phyloP scores from a whole-genome alignment of 164 flowering plant species.

The Sedum album region DNA sequence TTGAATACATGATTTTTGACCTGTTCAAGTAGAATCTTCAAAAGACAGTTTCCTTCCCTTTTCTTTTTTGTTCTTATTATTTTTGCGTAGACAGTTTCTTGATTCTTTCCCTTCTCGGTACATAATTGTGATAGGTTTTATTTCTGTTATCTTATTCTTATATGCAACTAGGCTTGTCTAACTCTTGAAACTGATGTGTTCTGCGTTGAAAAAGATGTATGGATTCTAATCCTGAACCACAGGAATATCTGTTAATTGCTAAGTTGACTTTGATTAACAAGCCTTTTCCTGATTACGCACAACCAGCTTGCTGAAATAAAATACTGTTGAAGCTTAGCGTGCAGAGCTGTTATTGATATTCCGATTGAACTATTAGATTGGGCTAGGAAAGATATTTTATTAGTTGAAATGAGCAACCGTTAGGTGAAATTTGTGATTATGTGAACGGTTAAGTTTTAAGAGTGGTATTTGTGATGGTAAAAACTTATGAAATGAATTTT shows the following conservation, averaged over 20 bases:
- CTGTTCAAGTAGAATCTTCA: neutral
- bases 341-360: too few species aligned
- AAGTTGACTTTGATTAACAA: neutral
- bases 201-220: neutral
- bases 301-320: neutral
- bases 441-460: neutral
- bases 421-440: too few species aligned
- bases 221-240: neutral
- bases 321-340: neutral
- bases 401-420: neutral
- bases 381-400: neutral
- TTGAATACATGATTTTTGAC: too few species aligned
- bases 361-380: neutral
- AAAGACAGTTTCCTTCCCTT: too few species aligned
- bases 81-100: neutral
- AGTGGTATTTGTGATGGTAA: neutral
- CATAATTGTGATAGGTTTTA: neutral
- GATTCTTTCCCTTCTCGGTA: neutral
- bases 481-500: too few species aligned
- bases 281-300: neutral
- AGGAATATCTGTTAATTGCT: neutral
- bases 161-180: neutral
- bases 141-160: neutral
- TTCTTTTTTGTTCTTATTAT: too few species aligned
- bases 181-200: neutral